Conservation (phyloP, 108 stramenopile genomes). For the Cyclotella choctawhatcheeana region DNA sequence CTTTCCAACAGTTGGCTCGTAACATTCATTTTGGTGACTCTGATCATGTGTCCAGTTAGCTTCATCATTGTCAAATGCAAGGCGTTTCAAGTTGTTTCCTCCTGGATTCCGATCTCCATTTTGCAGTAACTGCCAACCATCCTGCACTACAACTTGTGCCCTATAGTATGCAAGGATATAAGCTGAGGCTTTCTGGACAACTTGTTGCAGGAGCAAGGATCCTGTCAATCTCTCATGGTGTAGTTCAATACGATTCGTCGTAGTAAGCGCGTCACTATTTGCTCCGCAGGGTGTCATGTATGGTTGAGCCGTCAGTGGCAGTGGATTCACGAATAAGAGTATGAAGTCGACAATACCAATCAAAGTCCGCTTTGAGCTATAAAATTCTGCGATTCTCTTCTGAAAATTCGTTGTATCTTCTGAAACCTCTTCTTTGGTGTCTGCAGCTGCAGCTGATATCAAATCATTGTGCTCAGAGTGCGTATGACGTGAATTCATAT, state of each 20-base stretch:
- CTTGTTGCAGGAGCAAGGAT: slow-evolving; percentile 56
- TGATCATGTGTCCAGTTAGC: slow-evolving; percentile 65
- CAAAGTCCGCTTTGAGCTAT: slow-evolving; percentile 20
- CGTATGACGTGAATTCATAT: slow-evolving; percentile 7
- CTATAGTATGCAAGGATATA: slow-evolving; percentile 59
- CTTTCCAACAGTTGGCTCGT: slow-evolving; percentile 72
- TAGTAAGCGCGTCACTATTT: not conserved
- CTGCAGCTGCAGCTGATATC: slow-evolving; percentile 38
- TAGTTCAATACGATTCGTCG: slow-evolving; percentile 35
- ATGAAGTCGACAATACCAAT: slow-evolving; percentile 75
- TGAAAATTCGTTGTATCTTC: slow-evolving; percentile 47
- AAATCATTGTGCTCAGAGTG: slow-evolving; percentile 18
- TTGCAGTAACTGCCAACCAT: slow-evolving; percentile 59
- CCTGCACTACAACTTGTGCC: slow-evolving; percentile 58
- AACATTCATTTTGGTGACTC: slow-evolving; percentile 61
- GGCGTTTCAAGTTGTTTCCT: slow-evolving; percentile 36
- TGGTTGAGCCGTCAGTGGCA: slow-evolving; percentile 16
- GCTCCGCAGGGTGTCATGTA: slow-evolving; percentile 22
- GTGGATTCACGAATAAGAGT: slow-evolving; percentile 63
- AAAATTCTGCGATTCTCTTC: slow-evolving; percentile 11
- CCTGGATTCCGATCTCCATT: no score
- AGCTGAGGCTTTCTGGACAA: slow-evolving; percentile 65
- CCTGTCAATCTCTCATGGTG: slow-evolving; percentile 59
- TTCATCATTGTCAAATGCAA: slow-evolving; percentile 71
- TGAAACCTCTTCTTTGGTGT: slow-evolving; percentile 23